A percentile compares a stretch with the other conserved stretches of the same genome.
Evolutionary conservation across 2,329 filamentous ascomycete species (phyloP).

Genomic region (Lachnellula arida): DNA sequence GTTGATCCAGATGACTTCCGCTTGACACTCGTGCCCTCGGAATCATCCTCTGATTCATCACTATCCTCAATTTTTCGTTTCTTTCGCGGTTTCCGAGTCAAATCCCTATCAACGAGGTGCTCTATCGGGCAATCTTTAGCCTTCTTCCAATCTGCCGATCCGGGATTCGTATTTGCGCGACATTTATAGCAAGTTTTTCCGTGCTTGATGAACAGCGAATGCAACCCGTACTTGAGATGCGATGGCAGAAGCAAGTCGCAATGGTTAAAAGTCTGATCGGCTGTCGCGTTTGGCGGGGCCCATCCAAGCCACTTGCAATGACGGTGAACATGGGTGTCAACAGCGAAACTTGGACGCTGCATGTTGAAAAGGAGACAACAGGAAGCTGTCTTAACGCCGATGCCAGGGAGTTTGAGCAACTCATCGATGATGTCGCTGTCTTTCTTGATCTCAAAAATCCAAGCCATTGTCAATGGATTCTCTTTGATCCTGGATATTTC

Average conservation of each 20-base stretch:
- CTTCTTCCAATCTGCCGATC: conserved; percentile 58
- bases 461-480: conserved; percentile 53
- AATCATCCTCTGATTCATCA: not conserved
- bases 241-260: conserved; percentile 48
- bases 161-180: conserved; percentile 47
- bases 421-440: conserved; percentile 45
- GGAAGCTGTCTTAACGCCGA: conserved; percentile 54
- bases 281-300: conserved; percentile 46
- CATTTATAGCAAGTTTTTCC: conserved; percentile 47
- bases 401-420: conserved; percentile 46
- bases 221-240: conserved; percentile 50
- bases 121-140: conserved; percentile 54
- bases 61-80: not conserved
- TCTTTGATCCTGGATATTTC: conserved; percentile 54
- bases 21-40: not conserved
- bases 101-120: conserved; percentile 51
- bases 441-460: conserved; percentile 42
- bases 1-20: not conserved
- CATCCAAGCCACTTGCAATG: conserved; percentile 50
- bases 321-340: conserved; percentile 53
- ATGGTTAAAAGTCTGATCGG: conserved; percentile 47
- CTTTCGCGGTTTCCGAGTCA: conserved; percentile 40
- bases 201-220: conserved; percentile 51
- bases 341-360: conserved; percentile 49
- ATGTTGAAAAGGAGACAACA: conserved; percentile 55